Conservation (phyloP, 176 grass and related monocot genomes). For the Hordeum marinum region DNA sequence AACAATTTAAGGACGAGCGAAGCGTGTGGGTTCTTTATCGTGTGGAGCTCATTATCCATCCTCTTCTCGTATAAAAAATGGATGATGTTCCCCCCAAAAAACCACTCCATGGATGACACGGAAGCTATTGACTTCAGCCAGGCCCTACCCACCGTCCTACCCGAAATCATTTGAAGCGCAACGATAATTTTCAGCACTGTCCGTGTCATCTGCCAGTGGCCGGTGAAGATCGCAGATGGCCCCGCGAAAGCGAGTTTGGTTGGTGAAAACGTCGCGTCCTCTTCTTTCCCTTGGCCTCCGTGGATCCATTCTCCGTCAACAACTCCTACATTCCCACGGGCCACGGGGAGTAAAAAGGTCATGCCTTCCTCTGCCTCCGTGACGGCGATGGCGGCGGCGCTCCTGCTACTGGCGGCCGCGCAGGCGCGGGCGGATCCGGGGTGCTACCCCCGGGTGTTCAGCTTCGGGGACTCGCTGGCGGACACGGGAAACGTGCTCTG, state of each 20-base stretch:
- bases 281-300: neutral
- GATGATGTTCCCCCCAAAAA: no score
- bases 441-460: conserved; percentile 60
- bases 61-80: no score
- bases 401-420: neutral
- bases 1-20: no score
- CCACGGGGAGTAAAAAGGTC: neutral
- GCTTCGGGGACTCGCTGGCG: conserved; percentile 81
- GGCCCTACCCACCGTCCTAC: no score
- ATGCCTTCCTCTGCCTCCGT: conserved; percentile 17
- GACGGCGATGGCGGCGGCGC: neutral
- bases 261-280: neutral
- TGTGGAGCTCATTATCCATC: no score
- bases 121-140: no score
- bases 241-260: neutral
- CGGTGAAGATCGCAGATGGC: neutral
- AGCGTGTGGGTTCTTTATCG: no score
- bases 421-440: neutral
- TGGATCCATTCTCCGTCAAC: neutral
- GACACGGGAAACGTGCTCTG: conserved; percentile 70
- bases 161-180: no score
- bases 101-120: no score
- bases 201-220: no score
- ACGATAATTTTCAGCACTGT: no score
- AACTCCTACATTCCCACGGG: neutral